Percentiles rank a stretch among this genome's conserved stretches.
phyloP scores from a whole-genome alignment of 2,329 filamentous ascomycete species.

The Curvularia verruculosa region DNA sequence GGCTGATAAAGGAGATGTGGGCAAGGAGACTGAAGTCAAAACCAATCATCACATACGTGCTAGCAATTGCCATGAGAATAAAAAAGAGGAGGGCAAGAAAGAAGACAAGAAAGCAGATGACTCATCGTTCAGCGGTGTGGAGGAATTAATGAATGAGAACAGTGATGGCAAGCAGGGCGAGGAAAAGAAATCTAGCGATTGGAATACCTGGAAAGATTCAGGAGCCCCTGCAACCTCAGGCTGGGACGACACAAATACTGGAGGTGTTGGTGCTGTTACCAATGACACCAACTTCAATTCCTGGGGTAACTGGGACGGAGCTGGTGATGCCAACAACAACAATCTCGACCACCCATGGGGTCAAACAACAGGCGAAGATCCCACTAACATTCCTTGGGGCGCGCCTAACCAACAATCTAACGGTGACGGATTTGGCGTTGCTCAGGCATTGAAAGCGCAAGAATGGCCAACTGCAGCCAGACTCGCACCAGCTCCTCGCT shows the following conservation, averaged over 20 bases:
- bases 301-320: not conserved
- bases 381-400: not conserved
- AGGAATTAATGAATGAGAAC: not conserved
- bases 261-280: too few species aligned
- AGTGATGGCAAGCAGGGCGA: not conserved
- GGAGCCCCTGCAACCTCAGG: not conserved
- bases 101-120: not conserved
- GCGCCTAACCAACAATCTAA: not conserved
- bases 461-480: not conserved
- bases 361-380: not conserved
- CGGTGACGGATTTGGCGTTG: not conserved
- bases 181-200: not conserved
- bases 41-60: constrained; percentile 27
- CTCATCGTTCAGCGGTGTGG: not conserved
- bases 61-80: constrained; percentile 13
- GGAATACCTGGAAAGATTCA: not conserved
- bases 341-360: not conserved
- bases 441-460: not conserved
- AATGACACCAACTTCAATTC: not conserved
- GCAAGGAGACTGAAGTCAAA: constrained; percentile 21
- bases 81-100: not conserved
- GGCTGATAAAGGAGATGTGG: constrained; percentile 21
- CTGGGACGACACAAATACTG: not conserved
- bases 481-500: constrained; percentile 1
- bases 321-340: not conserved